phyloP scores from a whole-genome alignment of 2,329 filamentous ascomycete species.

The Xylaria arbuscula region DNA sequence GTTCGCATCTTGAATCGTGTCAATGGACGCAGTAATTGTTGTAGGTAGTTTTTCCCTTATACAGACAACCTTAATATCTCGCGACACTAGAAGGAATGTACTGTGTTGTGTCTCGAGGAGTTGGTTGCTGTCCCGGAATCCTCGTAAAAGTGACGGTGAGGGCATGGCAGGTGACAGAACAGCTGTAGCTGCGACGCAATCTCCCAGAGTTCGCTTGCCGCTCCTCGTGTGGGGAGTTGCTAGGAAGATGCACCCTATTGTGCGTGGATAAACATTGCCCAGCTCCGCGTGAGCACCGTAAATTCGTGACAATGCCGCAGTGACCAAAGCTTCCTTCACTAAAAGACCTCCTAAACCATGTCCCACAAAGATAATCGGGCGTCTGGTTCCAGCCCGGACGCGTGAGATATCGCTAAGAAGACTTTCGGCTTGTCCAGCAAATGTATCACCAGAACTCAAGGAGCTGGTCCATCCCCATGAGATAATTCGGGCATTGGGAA shows the following conservation, averaged over 20 bases:
- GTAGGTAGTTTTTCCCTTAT: conserved; percentile 46
- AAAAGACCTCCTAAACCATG: conserved; percentile 49
- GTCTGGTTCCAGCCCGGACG: conserved; percentile 43
- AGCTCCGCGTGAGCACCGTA: conserved; percentile 49
- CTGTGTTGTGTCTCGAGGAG: conserved; percentile 47
- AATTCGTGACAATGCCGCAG: conserved; percentile 48
- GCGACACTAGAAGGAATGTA: conserved; percentile 47
- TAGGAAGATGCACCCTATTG: conserved; percentile 48
- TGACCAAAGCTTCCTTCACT: conserved; percentile 49
- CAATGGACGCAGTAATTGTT: conserved; percentile 41
- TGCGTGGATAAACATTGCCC: conserved; percentile 49
- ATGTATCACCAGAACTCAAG: conserved; percentile 41
- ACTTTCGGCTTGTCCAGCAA: conserved; percentile 46
- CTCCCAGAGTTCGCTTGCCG: conserved; percentile 46
- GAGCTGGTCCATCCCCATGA: conserved; percentile 47
- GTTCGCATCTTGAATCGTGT: conserved; percentile 41
- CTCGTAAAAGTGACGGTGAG: conserved; percentile 41
- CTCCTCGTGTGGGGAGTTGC: conserved; percentile 47
- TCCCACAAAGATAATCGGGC: conserved; percentile 48
- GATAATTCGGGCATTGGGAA: conserved; percentile 45
- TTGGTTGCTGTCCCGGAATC: conserved; percentile 43
- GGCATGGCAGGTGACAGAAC: conserved; percentile 45
- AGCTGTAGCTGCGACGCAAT: conserved; percentile 46
- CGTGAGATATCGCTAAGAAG: conserved; percentile 47
- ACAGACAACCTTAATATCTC: conserved; percentile 50